Evolutionary conservation across 331 rosid genomes (phyloP).

Genomic region (Ulmus americana): DNA sequence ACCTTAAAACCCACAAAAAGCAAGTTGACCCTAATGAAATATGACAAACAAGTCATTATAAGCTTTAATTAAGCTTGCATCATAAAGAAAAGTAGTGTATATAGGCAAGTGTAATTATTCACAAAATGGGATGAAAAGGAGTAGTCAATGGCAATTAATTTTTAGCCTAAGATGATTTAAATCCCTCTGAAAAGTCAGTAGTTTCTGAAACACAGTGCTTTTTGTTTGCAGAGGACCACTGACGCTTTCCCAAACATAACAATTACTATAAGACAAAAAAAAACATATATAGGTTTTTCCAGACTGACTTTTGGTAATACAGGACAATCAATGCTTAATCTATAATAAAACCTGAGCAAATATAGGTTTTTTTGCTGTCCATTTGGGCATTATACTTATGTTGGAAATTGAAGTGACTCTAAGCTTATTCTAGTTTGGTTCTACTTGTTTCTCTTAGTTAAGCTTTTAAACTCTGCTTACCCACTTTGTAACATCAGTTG

Average conservation of each 20-base stretch:
- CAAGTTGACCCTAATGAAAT: too few species aligned
- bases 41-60: too few species aligned
- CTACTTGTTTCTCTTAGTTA: background rate
- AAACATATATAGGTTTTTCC: background rate
- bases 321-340: background rate
- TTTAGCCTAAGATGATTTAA: constrained; percentile 5
- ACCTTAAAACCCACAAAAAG: too few species aligned
- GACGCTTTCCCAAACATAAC: constrained; percentile 1
- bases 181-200: constrained; percentile 5
- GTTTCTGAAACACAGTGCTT: background rate
- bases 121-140: constrained; percentile 6
- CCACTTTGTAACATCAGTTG: background rate
- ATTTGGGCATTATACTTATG: too few species aligned
- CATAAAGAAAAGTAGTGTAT: too few species aligned
- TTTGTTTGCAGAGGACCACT: constrained; percentile 12
- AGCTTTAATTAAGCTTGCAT: too few species aligned
- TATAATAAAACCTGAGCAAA: constrained; percentile 1
- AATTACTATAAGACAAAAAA: background rate
- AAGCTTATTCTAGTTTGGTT: background rate
- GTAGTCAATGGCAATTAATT: background rate
- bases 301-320: background rate
- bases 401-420: background rate
- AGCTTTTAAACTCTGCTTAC: background rate
- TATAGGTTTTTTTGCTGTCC: background rate
- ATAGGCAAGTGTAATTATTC: background rate